Evolutionary conservation across 1,284 basidiomycete species (phyloP).

Genomic region (Coriolopsis trogii): DNA sequence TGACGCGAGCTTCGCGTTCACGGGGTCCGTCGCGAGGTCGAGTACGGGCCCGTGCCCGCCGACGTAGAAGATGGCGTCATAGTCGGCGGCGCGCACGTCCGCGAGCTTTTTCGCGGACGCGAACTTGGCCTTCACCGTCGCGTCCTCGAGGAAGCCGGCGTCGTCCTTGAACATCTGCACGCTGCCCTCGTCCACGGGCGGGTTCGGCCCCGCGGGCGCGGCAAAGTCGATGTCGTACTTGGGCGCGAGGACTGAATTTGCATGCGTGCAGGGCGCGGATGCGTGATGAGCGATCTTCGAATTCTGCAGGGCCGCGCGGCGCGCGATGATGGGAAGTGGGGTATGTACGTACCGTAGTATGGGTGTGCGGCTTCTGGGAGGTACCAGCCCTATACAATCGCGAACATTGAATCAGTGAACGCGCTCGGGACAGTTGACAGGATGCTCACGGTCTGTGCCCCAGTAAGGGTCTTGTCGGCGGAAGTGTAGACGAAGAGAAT

Average conservation of each 20-base stretch:
- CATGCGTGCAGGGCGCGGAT: neutral
- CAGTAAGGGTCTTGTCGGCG: conserved; percentile 61
- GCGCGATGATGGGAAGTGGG: neutral
- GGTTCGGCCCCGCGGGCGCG: conserved; percentile 70
- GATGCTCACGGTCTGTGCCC: conserved; percentile 52
- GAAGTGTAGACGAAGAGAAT: conserved; percentile 82
- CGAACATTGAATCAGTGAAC: neutral
- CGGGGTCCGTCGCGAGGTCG: conserved; percentile 62
- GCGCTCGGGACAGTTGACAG: neutral
- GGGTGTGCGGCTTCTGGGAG: conserved; percentile 82
- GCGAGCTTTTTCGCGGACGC: conserved; percentile 63
- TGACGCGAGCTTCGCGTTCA: conserved; percentile 61
- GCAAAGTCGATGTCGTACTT: conserved; percentile 70
- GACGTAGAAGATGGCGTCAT: conserved; percentile 78
- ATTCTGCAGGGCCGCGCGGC: neutral
- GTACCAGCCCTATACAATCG: conserved; percentile 58
- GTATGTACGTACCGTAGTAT: conserved; percentile 61
- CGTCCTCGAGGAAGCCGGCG: conserved; percentile 66
- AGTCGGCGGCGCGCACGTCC: conserved; percentile 61
- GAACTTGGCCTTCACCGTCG: conserved; percentile 57
- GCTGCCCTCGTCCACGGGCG: conserved; percentile 69
- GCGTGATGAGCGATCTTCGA: too few species aligned
- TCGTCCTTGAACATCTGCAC: conserved; percentile 64
- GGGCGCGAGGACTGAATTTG: conserved; percentile 51
- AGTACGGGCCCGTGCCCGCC: conserved; percentile 78